A percentile compares a stretch with the other conserved stretches of the same genome.
Conservation (phyloP, 2,329 filamentous ascomycete species). For the Cordyceps militaris region DNA sequence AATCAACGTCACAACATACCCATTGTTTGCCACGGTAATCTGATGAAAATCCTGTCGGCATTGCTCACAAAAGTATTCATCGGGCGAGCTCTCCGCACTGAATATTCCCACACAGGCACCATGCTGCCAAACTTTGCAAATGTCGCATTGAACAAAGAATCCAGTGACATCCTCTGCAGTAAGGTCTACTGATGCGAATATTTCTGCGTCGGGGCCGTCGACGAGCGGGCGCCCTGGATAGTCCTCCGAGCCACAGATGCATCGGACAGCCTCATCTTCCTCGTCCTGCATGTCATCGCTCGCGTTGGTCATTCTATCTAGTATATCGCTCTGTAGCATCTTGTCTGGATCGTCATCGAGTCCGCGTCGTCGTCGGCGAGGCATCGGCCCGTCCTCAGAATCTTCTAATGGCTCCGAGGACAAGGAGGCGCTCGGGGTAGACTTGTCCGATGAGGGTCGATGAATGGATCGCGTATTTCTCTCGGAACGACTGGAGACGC, state of each 20-base stretch:
- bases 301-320: conserved; percentile 50
- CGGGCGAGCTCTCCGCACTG: conserved; percentile 84
- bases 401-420: conserved; percentile 65
- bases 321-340: conserved; percentile 32
- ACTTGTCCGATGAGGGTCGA: conserved; percentile 70
- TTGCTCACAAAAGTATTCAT: conserved; percentile 96
- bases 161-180: conserved; percentile 77
- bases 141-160: conserved; percentile 95
- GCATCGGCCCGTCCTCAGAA: conserved; percentile 62
- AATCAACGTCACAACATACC: conserved; percentile 52
- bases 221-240: conserved; percentile 77
- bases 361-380: conserved; percentile 72
- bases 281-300: conserved; percentile 63
- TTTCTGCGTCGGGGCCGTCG: conserved; percentile 50
- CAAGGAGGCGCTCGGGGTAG: conserved; percentile 64
- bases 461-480: conserved; percentile 64
- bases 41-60: conserved; percentile 89
- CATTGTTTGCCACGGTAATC: conserved; percentile 71
- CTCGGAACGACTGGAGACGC: conserved; percentile 69
- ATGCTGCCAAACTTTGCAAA: conserved; percentile 98
- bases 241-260: conserved; percentile 89
- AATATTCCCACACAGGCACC: conserved; percentile 96
- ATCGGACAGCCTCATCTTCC: conserved; percentile 91
- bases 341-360: conserved; percentile 54
- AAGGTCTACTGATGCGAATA: conserved; percentile 54